A percentile compares a stretch with the other conserved stretches of the same genome.
phyloP scores from a whole-genome alignment of 768 basidiomycete genomes.

The Cantharellus cinnabarinus region DNA sequence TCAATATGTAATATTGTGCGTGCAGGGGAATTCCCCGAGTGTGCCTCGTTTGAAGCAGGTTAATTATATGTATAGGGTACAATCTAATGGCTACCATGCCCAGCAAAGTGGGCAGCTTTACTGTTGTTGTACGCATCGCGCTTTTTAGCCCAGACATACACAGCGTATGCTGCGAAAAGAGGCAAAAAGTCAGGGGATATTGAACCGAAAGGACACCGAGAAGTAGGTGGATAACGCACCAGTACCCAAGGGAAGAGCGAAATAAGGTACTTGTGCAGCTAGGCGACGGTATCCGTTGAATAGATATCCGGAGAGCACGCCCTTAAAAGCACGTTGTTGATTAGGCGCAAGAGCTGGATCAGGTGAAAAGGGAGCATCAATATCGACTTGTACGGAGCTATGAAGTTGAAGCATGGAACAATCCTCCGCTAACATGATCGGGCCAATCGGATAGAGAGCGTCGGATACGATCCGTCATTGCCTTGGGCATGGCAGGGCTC shows the following conservation, averaged over 20 bases:
- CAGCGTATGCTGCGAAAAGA: conserved; percentile 38
- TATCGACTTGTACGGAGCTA: no score
- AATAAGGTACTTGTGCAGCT: conserved; percentile 55
- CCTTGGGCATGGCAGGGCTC: background rate
- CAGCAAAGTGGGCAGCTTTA: conserved; percentile 44
- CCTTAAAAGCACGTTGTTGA: conserved; percentile 51
- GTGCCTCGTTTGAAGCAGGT: no score
- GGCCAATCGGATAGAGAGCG: no score
- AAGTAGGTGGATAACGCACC: conserved; percentile 30
- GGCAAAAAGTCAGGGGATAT: background rate
- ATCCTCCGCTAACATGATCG: no score
- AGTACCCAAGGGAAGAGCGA: conserved; percentile 50
- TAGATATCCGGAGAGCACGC: conserved; percentile 51
- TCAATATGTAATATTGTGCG: no score
- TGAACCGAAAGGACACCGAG: background rate
- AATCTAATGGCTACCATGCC: background rate
- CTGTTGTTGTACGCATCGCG: conserved; percentile 48
- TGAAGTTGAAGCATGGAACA: no score
- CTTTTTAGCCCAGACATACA: conserved; percentile 61
- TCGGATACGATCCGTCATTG: no score
- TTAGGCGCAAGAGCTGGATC: conserved; percentile 59
- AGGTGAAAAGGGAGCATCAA: no score
- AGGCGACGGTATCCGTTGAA: conserved; percentile 76
- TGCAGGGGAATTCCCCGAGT: no score
- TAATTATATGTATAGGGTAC: no score